Conservation (phyloP, 1,284 basidiomycete genomes). For the Naganishia sp. region DNA sequence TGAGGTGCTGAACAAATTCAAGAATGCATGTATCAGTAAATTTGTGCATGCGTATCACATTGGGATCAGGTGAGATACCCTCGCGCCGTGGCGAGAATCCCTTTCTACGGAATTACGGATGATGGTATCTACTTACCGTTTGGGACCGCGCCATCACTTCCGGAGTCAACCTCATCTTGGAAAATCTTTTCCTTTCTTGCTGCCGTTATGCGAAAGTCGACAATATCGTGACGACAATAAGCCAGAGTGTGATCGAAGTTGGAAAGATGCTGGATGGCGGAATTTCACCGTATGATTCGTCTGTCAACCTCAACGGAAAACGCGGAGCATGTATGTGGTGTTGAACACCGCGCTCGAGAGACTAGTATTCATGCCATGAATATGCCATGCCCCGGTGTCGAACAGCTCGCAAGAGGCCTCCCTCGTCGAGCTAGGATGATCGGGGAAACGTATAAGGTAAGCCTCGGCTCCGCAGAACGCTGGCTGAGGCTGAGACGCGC, state of each 20-base stretch:
- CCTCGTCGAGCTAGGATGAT: background rate
- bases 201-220: background rate
- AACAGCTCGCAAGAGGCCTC: background rate
- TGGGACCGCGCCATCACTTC: slow-evolving; percentile 45
- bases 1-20: slow-evolving; percentile 63
- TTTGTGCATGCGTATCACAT: background rate
- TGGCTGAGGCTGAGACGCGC: background rate
- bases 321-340: no score
- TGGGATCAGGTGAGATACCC: background rate
- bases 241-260: background rate
- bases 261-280: no score
- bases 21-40: slow-evolving; percentile 71
- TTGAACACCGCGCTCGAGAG: no score
- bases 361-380: no score
- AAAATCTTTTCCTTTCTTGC: slow-evolving; percentile 1
- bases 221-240: background rate
- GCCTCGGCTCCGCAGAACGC: background rate
- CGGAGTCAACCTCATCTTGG: slow-evolving; percentile 53
- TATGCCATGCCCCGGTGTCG: background rate
- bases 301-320: no score
- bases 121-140: slow-evolving; percentile 3
- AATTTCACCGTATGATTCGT: no score
- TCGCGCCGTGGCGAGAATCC: no score
- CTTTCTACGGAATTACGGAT: background rate
- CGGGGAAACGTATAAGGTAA: background rate